Percentiles rank a stretch among this genome's conserved stretches.
Conservation (phyloP, 164 flowering plant genomes). For the Magnolia kwangsiensis region DNA sequence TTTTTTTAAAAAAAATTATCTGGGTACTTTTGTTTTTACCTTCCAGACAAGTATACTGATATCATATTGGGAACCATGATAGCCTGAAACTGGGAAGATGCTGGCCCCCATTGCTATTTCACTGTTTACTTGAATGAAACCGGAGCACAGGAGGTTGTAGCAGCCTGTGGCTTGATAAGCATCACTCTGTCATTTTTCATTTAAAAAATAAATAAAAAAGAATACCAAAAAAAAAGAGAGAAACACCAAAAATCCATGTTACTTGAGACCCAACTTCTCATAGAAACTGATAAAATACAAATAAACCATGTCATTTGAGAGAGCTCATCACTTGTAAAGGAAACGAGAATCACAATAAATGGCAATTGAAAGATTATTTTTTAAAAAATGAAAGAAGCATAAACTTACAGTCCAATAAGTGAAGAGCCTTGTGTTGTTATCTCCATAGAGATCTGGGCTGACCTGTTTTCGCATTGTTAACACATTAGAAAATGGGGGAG, state of each 20-base stretch:
- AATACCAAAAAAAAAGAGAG: not conserved
- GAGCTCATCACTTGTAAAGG: not conserved
- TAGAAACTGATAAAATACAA: not conserved
- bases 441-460: constrained; percentile 95
- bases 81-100: constrained; percentile 76
- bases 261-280: not conserved
- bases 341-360: not conserved
- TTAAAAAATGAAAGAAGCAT: not conserved
- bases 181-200: constrained; percentile 47
- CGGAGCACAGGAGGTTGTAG: constrained; percentile 91
- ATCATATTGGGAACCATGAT: constrained; percentile 78
- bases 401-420: constrained; percentile 95
- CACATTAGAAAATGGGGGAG: not conserved
- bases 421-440: constrained; percentile 83
- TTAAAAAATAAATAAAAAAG: not conserved
- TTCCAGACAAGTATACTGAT: constrained; percentile 88
- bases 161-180: constrained; percentile 93
- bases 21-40: constrained; percentile 41
- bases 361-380: not conserved
- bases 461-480: constrained; percentile 44
- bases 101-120: constrained; percentile 90
- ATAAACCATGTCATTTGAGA: not conserved
- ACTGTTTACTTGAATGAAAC: constrained; percentile 81
- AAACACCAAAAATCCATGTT: not conserved
- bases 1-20: not conserved